Evolutionary conservation across 2,329 filamentous ascomycete genomes (phyloP).

Genomic region (Intubia oerlemansii): DNA sequence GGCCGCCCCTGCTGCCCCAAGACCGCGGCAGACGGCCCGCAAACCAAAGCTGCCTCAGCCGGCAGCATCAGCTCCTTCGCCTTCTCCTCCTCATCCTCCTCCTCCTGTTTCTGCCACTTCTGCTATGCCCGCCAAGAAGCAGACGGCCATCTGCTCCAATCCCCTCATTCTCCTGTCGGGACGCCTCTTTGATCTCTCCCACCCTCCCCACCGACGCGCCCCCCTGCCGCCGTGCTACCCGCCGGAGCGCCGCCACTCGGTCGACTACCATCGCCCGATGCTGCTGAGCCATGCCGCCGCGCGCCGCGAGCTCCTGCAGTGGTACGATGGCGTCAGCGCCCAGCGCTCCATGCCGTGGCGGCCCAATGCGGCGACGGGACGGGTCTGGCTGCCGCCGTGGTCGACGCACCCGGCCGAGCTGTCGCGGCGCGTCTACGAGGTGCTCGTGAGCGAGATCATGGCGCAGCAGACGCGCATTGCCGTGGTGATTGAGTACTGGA

Average conservation of each 20-base stretch:
- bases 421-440: conserved; percentile 37
- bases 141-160: no score
- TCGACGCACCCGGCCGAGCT: conserved; percentile 12
- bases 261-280: conserved; percentile 27
- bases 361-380: no score
- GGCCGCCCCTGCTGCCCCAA: no score
- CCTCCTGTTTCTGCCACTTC: no score
- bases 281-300: conserved; percentile 18
- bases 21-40: no score
- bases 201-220: background rate
- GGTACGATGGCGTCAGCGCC: conserved; percentile 27
- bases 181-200: no score
- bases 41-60: no score
- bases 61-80: no score
- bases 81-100: no score
- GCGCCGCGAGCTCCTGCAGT: conserved; percentile 21
- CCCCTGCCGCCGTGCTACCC: conserved; percentile 6
- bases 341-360: conserved; percentile 36
- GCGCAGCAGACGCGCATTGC: conserved; percentile 43
- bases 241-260: conserved; percentile 14
- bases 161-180: background rate
- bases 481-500: conserved; percentile 41
- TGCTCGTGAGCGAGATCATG: conserved; percentile 49
- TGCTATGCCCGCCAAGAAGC: conserved; percentile 1
- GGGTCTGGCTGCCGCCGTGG: conserved; percentile 28